Base-by-base conservation (phyloP, 441 rosid species). In the Mallotus japonicus region DNA sequence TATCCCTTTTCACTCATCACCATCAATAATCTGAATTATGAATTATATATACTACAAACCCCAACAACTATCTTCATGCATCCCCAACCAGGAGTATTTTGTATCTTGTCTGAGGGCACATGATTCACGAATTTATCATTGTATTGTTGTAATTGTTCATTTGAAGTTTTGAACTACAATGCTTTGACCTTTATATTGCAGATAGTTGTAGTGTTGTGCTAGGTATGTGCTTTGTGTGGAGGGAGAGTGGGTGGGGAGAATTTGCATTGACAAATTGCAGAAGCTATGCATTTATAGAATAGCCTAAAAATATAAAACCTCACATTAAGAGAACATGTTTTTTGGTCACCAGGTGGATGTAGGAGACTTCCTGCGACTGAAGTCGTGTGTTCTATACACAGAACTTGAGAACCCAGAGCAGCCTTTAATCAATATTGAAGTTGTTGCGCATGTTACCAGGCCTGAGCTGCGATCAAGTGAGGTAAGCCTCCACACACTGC, bases 391-490 rank as follows among this genome's bases (percentile, higher is more conserved):
- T 66, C 83, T 92, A 46, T 88, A 84, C 89, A 85, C 98, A 60
- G 88, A 90, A 75, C 80, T 77, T 1, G 87, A 84, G 74, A 83
- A 87, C 74, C 76, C 86, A 12, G 91, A 85, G 28, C 85, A 80
- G 70, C 95, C 98, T n/a, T 78, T 91, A 53, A 91, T 92, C 51
- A 87, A 76, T 58, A 79, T 92, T 10, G 98, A 92, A 85, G 98
- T 88, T 66, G 93, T 89, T 50, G 98, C 98, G 11, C 97, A 92
- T 81, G 98, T 91, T 79, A 86, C 93, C 19, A 86, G 88, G 72
- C 95, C 97, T 24, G 98, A 92, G 87, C 74, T 89, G 54, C 86
- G 93, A 74, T 83, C 90, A 17, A 87, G 98, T 50, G 96, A 92
- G 95, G 98, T 91, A 76, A 62, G 71, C 57, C 73, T 16, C 54